Percentiles rank a stretch among this genome's conserved stretches.
Evolutionary conservation across 495 filamentous ascomycete genomes (phyloP).

Genomic region (Tuber melanosporum): DNA sequence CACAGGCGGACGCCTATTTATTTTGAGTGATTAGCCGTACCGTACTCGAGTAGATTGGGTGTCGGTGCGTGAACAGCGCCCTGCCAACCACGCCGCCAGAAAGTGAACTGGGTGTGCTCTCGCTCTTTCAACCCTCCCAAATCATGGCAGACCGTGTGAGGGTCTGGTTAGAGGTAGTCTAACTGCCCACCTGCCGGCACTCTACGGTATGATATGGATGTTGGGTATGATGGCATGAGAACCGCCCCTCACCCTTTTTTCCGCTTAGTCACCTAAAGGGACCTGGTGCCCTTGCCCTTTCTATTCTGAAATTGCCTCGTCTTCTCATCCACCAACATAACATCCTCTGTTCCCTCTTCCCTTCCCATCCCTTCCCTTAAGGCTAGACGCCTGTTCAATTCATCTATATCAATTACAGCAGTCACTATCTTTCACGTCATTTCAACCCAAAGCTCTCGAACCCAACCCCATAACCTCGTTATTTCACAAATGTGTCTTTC

Average conservation of each 20-base stretch:
- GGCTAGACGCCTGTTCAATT: conserved; percentile 3
- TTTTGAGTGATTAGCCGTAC: conserved; percentile 1
- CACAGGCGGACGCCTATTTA: not conserved
- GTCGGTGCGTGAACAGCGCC: not conserved
- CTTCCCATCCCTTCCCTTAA: conserved; percentile 7
- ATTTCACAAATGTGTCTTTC: conserved; percentile 34
- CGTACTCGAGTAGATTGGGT: not conserved
- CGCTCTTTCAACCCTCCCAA: not conserved
- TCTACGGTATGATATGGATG: not conserved
- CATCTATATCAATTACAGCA: conserved; percentile 6
- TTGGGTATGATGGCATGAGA: not conserved
- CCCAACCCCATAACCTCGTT: conserved; percentile 16
- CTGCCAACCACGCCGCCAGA: not conserved
- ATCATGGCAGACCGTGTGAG: not conserved
- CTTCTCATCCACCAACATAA: conserved; percentile 1
- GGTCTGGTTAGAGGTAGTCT: not conserved
- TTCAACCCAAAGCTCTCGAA: conserved; percentile 6
- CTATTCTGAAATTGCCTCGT: not conserved
- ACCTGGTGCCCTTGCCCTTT: not conserved
- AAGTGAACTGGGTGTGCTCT: not conserved
- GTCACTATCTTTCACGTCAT: conserved; percentile 15
- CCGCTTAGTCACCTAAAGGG: not conserved
- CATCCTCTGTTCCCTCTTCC: not conserved
- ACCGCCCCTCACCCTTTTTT: not conserved
- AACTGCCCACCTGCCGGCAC: not conserved